These are phyloP conservation scores for Pezicula neosporulosa DNA, from an alignment of 2,329 filamentous ascomycete species.

Conservation along the genomic window DNA sequence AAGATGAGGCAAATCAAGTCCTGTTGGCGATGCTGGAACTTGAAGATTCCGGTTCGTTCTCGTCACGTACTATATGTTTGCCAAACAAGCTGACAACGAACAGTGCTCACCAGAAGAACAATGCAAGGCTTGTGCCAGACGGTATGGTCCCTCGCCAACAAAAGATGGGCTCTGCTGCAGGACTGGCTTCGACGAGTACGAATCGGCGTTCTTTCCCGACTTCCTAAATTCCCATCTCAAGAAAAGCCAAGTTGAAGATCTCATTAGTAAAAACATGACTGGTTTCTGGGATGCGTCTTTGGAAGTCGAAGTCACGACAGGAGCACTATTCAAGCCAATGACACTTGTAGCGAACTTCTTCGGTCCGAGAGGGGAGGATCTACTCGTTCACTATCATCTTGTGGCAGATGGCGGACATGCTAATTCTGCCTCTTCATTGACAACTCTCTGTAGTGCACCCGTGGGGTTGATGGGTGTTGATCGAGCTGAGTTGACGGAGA, in stretches of 20 bases:
- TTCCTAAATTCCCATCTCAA: slow-evolving; percentile 19
- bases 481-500: slow-evolving; percentile 12
- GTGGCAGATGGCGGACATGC: slow-evolving; percentile 1
- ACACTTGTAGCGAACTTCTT: slow-evolving; percentile 14
- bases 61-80: background rate
- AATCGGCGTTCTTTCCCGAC: slow-evolving; percentile 16
- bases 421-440: slow-evolving; percentile 7
- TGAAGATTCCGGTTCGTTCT: slow-evolving; percentile 16
- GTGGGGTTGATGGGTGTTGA: slow-evolving; percentile 15
- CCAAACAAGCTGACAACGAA: background rate
- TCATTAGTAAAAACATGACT: slow-evolving; percentile 18
- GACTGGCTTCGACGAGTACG: slow-evolving; percentile 18
- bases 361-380: slow-evolving; percentile 6
- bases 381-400: slow-evolving; percentile 14
- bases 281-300: slow-evolving; percentile 11
- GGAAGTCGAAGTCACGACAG: slow-evolving; percentile 15
- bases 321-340: slow-evolving; percentile 16
- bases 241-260: slow-evolving; percentile 19
- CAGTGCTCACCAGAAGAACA: slow-evolving; percentile 16
- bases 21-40: slow-evolving; percentile 22
- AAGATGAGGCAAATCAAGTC: slow-evolving; percentile 15
- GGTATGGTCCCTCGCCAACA: slow-evolving; percentile 1
- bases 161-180: slow-evolving; percentile 13
- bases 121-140: slow-evolving; percentile 17
- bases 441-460: slow-evolving; percentile 13